phyloP scores from a whole-genome alignment of 192 early-diverging fungal genomes.

The Chytriomyces hyalinus region DNA sequence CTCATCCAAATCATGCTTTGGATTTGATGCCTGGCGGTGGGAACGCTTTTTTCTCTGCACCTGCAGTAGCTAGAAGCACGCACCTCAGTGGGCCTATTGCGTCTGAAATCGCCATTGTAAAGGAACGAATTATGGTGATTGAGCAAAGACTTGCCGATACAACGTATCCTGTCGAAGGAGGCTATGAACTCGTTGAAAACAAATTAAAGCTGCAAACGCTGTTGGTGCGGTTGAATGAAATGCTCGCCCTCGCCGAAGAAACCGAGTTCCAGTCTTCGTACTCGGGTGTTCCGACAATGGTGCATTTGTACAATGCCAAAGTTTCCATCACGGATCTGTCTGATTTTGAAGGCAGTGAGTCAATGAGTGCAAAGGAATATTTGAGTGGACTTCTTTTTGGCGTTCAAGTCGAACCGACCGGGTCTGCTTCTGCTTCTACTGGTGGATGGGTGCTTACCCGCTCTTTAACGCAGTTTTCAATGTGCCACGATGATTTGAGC shows the following conservation, averaged over 20 bases:
- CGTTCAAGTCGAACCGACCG: slow-evolving; percentile 6
- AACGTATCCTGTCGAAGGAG: slow-evolving; percentile 19
- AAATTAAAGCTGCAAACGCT: slow-evolving; percentile 45
- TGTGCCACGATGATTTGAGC: slow-evolving; percentile 24
- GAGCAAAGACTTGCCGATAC: slow-evolving; percentile 5
- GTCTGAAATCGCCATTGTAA: slow-evolving; percentile 11
- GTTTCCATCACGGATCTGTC: slow-evolving; percentile 31
- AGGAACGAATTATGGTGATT: slow-evolving; percentile 20
- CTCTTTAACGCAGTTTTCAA: slow-evolving; percentile 28
- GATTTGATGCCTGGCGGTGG: no score
- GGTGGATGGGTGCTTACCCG: slow-evolving; percentile 42
- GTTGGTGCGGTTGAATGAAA: slow-evolving; percentile 39
- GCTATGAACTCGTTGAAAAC: slow-evolving; percentile 29
- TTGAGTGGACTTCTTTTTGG: slow-evolving; percentile 5
- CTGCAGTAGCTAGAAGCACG: background rate
- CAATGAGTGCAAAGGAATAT: background rate
- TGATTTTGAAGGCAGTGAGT: background rate
- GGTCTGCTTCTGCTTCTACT: background rate
- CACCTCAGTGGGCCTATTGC: background rate
- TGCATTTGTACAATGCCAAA: slow-evolving; percentile 17
- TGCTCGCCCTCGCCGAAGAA: slow-evolving; percentile 26
- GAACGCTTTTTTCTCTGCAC: no score
- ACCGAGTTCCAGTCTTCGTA: background rate
- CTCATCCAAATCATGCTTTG: no score
- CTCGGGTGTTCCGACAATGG: background rate